Evolutionary conservation across 2,329 filamentous ascomycete species (phyloP).

Genomic region (Malbranchea zuffiana): DNA sequence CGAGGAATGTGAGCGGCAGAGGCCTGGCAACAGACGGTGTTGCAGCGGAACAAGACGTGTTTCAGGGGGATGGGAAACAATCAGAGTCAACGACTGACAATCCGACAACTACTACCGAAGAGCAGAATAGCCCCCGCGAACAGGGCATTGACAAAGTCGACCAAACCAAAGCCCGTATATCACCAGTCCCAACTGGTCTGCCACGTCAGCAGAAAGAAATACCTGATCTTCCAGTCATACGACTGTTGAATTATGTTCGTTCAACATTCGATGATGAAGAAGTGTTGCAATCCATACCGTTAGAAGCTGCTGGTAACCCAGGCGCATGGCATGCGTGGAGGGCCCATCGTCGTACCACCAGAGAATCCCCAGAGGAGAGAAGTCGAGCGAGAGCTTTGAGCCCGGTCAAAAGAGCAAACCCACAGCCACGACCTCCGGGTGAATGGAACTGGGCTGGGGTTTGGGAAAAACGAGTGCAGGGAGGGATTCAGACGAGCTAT

Average conservation of each 20-base stretch:
- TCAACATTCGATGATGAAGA: slow-evolving; percentile 68
- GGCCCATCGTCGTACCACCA: slow-evolving; percentile 46
- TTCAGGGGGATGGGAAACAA: neutral
- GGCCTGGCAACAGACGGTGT: neutral
- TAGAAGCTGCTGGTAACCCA: slow-evolving; percentile 76
- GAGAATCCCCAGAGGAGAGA: slow-evolving; percentile 1
- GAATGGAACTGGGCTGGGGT: slow-evolving; percentile 98
- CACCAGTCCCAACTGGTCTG: slow-evolving; percentile 13
- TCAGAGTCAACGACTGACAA: neutral
- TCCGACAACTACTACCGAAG: too few species aligned
- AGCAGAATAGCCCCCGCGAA: neutral
- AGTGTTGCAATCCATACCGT: slow-evolving; percentile 65
- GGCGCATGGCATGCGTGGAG: slow-evolving; percentile 93
- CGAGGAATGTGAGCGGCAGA: slow-evolving; percentile 35
- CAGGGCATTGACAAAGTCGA: neutral
- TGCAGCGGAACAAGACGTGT: neutral
- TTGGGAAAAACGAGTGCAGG: slow-evolving; percentile 81
- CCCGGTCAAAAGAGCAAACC: slow-evolving; percentile 37
- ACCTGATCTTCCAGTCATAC: slow-evolving; percentile 49
- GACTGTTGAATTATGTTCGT: slow-evolving; percentile 69
- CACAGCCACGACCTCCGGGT: slow-evolving; percentile 49
- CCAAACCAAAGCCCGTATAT: slow-evolving; percentile 4
- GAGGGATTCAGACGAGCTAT: slow-evolving; percentile 63
- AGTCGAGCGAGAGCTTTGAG: neutral
- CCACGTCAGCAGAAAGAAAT: slow-evolving; percentile 1